Evolutionary conservation across 179 eudicot species (phyloP).

Genomic region (Corrigiola litoralis): DNA sequence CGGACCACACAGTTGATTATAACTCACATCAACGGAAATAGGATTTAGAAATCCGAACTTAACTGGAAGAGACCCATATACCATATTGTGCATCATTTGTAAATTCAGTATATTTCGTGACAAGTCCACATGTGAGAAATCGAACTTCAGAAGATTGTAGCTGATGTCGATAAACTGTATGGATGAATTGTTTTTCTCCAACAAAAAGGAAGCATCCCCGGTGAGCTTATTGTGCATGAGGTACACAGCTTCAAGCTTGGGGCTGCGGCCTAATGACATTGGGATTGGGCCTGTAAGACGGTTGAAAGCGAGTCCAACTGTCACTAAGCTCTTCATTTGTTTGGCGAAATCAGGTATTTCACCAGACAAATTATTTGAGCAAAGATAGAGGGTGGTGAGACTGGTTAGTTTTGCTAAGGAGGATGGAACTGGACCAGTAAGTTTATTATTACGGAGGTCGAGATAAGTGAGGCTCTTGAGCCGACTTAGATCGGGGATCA

Average conservation of each 20-base stretch:
- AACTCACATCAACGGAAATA: neutral
- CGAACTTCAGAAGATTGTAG: neutral
- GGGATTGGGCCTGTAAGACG: slow-evolving; percentile 12
- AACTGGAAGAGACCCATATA: slow-evolving; percentile 19
- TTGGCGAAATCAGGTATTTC: slow-evolving; percentile 2
- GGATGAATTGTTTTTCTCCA: neutral
- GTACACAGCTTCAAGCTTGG: neutral
- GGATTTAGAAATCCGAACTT: neutral
- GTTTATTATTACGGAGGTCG: neutral
- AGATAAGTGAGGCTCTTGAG: neutral
- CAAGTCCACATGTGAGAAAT: slow-evolving; percentile 8
- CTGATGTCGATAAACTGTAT: neutral
- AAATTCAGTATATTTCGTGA: neutral
- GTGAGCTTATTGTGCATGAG: slow-evolving; percentile 3
- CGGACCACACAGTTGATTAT: slow-evolving; percentile 15
- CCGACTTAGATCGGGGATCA: slow-evolving; percentile 2
- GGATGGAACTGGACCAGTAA: slow-evolving; percentile 9
- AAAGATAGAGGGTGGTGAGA: neutral
- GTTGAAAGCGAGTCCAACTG: neutral
- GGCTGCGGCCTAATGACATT: slow-evolving; percentile 5
- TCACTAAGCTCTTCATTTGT: neutral
- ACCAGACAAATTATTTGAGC: slow-evolving; percentile 12
- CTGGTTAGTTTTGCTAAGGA: neutral
- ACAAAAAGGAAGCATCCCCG: slow-evolving; percentile 23
- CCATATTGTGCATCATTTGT: slow-evolving; percentile 12